Evolutionary conservation across 1,284 basidiomycete species (phyloP), one percentile per base, ranked within the genome.

Genomic region (Puccinia hordei): DNA sequence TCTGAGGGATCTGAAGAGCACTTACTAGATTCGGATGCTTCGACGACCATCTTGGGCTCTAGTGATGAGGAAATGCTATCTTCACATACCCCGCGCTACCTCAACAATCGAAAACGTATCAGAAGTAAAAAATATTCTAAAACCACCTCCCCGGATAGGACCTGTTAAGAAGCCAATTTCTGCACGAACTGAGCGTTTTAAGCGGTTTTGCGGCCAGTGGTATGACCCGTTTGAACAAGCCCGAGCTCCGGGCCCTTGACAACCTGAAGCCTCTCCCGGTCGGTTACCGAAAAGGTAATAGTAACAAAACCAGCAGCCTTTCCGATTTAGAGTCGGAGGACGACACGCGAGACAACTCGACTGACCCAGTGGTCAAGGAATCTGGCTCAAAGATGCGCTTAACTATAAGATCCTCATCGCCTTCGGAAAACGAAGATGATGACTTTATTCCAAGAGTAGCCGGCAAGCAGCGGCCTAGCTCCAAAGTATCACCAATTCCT

Each of bases 21-120:
- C 13, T 57, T 65, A 17, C 38, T 81, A 30, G 79, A 73, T 68
- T 81, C 79, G 22, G 79, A 81, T 69, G 79, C 79, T 22, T 81
- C 79, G 22, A 81, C 79, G 2, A 68, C 71, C 19, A 73, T 74
- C 27, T 68, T 81, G 24, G 63, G 49, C 10, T 81, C 79, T 2
- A 74, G 79, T 35, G 79, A 81, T 49, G 71, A 73, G 33, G 79
- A 80, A 24, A 63, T 72, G 76, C 33, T 78, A 30, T 78, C 76
- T 30, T 78, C 73, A n/a, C 73, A 75, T 65, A 65, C 73, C 9
- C 73, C 73, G n/a, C 73, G 73, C 30, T 75, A 75, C 46, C 61
- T 75, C 27, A 75, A 75, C 44, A 75, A 75, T 41, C 57, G 73
- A 15, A 75, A 75, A 35, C 55, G 73, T 1, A 73, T 73, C 53